Base-by-base conservation (phyloP, 2,329 filamentous ascomycete species). In the Aspergillus costaricaensis region DNA sequence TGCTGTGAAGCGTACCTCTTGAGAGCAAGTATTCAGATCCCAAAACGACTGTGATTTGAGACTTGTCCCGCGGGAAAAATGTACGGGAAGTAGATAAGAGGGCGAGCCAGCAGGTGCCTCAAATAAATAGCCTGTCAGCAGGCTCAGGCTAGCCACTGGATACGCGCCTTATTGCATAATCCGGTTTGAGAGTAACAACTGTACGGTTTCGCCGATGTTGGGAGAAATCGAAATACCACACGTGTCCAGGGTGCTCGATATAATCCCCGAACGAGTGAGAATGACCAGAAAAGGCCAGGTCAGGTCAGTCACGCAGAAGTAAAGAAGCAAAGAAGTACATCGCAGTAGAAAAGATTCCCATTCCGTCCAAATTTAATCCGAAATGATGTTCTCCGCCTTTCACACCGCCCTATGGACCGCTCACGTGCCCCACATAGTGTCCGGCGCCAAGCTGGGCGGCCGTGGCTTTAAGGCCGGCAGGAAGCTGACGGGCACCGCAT, bases 391-490 rank as follows among this genome's bases (percentile, higher is more conserved):
- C n/a, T 25, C 60, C 85, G 14, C 88, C 88, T 44, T 86, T 79
- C 0, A 86, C 87, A 55, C 89, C 87, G 52, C 88, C 86, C 21
- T 90, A 81, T 25, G 88, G 89, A 70, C 67, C 67, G 65, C 66
- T 64, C 67, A 66, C 59, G 57, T 65, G 62, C 6, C 15, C 47
- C 15, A 9, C 23, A 14, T 8, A 6, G 44, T 7, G 47, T 32
- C 47, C 23, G 47, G n/a, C 47, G 47, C 47, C 47, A 27, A 30
- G 3, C 3, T 1, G 4, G 2, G 12, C 38, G n/a, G 19, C 23
- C n/a, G 48, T n/a, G 32, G 25, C 48, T 50, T 36, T 57, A 62
- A 62, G 59, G 50, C 64, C 62, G 65, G 64, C 58, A 65, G 61
- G 61, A 64, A 62, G 44, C 54, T 50, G 60, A 36, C 19, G 43